Percentiles rank a stretch among this genome's conserved stretches.
These are phyloP conservation scores for Lentinus tigrinus DNA, from an alignment of 768 basidiomycete genomes.

Conservation along the genomic window DNA sequence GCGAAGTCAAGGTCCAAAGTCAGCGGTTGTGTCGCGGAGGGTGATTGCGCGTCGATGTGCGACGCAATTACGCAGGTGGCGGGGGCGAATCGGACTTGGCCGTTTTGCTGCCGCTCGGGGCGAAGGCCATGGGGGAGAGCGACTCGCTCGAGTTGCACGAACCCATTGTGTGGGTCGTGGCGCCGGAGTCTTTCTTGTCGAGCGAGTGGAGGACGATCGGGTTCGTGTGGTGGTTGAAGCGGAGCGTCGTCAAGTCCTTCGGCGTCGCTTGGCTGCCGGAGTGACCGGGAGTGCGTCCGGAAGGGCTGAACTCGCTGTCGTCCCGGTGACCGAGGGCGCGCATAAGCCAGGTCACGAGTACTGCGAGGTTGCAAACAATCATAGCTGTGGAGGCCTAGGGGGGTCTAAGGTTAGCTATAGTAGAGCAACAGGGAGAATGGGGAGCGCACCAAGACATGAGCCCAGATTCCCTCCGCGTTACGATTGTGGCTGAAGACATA, in stretches of 20 bases:
- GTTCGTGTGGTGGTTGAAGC: constrained; percentile 1
- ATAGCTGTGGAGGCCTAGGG: constrained; percentile 12
- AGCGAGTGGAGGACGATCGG: constrained; percentile 11
- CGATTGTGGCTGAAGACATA: constrained; percentile 16
- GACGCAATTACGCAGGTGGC: neutral
- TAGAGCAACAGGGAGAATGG: too few species aligned
- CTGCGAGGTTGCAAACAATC: constrained; percentile 20
- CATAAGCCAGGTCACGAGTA: constrained; percentile 16
- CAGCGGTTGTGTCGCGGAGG: neutral
- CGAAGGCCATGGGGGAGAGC: neutral
- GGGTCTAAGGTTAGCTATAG: neutral
- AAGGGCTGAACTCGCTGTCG: constrained; percentile 8
- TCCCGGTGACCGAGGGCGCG: constrained; percentile 11
- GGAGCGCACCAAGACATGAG: constrained; percentile 14
- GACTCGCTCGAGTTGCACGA: neutral
- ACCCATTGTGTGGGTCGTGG: neutral
- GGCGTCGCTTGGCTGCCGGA: neutral
- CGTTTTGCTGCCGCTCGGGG: neutral
- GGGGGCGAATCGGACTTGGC: neutral
- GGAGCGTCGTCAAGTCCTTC: constrained; percentile 11
- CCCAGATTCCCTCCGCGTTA: constrained; percentile 12
- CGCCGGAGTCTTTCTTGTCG: neutral
- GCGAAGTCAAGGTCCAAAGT: neutral
- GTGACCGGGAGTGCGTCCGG: neutral
- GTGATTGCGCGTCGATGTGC: neutral